Evolutionary conservation across 2,329 filamentous ascomycete species (phyloP).

Genomic region (Teratosphaeria zuluensis): DNA sequence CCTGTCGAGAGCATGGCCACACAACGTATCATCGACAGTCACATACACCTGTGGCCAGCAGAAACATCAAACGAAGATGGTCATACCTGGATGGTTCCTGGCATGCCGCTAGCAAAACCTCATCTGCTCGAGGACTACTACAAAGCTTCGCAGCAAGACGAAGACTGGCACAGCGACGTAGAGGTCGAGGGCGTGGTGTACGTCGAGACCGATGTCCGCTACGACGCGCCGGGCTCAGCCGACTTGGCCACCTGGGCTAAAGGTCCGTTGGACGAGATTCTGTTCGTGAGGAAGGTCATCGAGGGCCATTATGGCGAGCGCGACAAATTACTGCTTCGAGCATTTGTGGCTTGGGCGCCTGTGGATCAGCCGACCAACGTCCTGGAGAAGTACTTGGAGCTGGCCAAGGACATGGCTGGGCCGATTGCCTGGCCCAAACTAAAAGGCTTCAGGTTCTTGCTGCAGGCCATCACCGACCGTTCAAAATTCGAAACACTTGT

Average conservation of each 20-base stretch:
- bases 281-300: slow-evolving; percentile 57
- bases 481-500: slow-evolving; percentile 28
- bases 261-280: slow-evolving; percentile 61
- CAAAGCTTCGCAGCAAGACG: slow-evolving; percentile 23
- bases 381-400: slow-evolving; percentile 55
- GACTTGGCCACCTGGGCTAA: slow-evolving; percentile 48
- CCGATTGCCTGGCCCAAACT: slow-evolving; percentile 54
- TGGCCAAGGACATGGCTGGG: slow-evolving; percentile 53
- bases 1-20: slow-evolving; percentile 14
- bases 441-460: slow-evolving; percentile 70
- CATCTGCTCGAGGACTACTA: slow-evolving; percentile 40
- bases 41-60: slow-evolving; percentile 78
- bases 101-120: slow-evolving; percentile 51
- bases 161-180: slow-evolving; percentile 23
- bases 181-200: slow-evolving; percentile 60
- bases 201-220: slow-evolving; percentile 66
- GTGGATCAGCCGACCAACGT: slow-evolving; percentile 53
- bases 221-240: slow-evolving; percentile 10
- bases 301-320: slow-evolving; percentile 38
- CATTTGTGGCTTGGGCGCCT: slow-evolving; percentile 78
- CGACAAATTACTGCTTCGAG: slow-evolving; percentile 52
- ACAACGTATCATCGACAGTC: slow-evolving; percentile 64
- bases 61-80: slow-evolving; percentile 50
- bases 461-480: slow-evolving; percentile 48
- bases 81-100: slow-evolving; percentile 59